Evolutionary conservation across 805 yeast genomes (phyloP).

Genomic region (Kodamaea laetipori): DNA sequence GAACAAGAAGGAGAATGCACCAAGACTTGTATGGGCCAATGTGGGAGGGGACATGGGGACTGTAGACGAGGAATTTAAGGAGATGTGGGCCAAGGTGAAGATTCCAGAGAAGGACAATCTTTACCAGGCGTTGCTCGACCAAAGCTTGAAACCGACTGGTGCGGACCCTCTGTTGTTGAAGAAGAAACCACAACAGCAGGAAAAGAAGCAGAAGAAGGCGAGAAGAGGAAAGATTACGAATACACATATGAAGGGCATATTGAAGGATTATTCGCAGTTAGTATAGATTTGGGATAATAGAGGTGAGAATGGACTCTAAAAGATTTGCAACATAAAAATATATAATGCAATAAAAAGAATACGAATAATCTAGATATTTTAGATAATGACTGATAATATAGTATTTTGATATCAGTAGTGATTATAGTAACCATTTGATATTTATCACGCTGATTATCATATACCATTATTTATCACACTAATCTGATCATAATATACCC

Average conservation of each 20-base stretch:
- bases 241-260: constrained; percentile 93
- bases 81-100: constrained; percentile 76
- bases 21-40: constrained; percentile 92
- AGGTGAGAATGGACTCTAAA: background rate
- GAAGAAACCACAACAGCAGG: constrained; percentile 56
- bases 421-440: too few species aligned
- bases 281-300: constrained; percentile 21
- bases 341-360: too few species aligned
- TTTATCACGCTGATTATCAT: too few species aligned
- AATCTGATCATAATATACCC: too few species aligned
- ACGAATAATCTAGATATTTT: too few species aligned
- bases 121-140: constrained; percentile 73
- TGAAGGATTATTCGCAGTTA: constrained; percentile 72
- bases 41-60: constrained; percentile 69
- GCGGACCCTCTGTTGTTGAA: constrained; percentile 96
- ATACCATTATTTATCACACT: too few species aligned
- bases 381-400: too few species aligned
- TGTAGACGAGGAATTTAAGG: constrained; percentile 79
- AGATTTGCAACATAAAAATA: background rate
- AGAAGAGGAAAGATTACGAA: constrained; percentile 94
- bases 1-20: constrained; percentile 90
- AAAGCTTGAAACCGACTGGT: constrained; percentile 94
- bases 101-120: constrained; percentile 82
- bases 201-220: constrained; percentile 85
- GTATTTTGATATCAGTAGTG: too few species aligned